These are phyloP conservation scores for Pythium apleroticum DNA, from an alignment of 352 stramenopile species.

Conservation along the genomic window DNA sequence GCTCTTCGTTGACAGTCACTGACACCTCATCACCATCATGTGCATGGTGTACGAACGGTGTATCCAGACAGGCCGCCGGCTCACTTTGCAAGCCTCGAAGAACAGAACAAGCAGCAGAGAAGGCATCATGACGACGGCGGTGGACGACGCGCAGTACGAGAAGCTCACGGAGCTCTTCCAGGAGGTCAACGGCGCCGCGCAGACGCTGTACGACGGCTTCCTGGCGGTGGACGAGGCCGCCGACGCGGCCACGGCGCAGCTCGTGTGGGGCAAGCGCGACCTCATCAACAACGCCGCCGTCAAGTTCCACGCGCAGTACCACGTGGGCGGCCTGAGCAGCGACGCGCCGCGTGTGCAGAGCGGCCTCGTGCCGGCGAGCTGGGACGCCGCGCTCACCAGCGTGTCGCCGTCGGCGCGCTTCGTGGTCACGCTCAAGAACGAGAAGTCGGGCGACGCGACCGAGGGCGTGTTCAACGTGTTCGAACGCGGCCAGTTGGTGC, in stretches of 20 bases:
- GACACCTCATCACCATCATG: slow-evolving; percentile 4
- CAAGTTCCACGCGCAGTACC: slow-evolving; percentile 60
- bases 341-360: slow-evolving; percentile 30
- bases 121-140: slow-evolving; percentile 1
- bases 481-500: slow-evolving; percentile 34
- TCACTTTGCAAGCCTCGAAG: not conserved
- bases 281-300: slow-evolving; percentile 50
- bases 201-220: slow-evolving; percentile 51
- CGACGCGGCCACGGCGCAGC: slow-evolving; percentile 38
- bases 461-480: slow-evolving; percentile 66
- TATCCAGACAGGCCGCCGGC: not conserved
- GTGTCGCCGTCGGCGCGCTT: slow-evolving; percentile 53
- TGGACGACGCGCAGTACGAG: slow-evolving; percentile 27
- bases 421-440: slow-evolving; percentile 60
- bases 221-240: slow-evolving; percentile 29
- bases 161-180: slow-evolving; percentile 46
- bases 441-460: slow-evolving; percentile 34
- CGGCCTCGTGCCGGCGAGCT: slow-evolving; percentile 39
- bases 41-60: not conserved
- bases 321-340: slow-evolving; percentile 32
- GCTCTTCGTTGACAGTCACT: not conserved
- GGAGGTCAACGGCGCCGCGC: slow-evolving; percentile 44
- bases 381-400: slow-evolving; percentile 43
- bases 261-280: slow-evolving; percentile 65
- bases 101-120: not conserved